Conservation (phyloP, 2,329 filamentous ascomycete genomes). For the Colletotrichum simmondsii region DNA sequence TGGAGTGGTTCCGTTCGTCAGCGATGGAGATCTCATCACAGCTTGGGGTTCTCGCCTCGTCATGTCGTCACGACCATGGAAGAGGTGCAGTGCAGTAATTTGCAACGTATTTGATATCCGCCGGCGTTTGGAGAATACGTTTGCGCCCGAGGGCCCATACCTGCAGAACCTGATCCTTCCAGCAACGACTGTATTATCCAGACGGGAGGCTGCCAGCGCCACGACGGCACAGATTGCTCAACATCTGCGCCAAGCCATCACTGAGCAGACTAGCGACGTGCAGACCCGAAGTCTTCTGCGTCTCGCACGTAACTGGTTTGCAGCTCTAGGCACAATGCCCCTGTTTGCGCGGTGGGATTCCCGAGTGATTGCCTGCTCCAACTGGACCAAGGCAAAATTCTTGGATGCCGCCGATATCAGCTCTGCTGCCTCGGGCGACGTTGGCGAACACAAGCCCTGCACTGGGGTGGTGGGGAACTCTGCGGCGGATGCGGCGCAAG, state of each 20-base stretch:
- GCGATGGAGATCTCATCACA: constrained; percentile 5
- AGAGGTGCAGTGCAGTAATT: background rate
- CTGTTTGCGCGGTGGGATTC: background rate
- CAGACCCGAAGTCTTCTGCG: background rate
- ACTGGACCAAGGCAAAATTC: constrained; percentile 1
- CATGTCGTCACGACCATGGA: background rate
- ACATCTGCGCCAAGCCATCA: background rate
- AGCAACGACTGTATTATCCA: background rate
- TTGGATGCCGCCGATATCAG: background rate
- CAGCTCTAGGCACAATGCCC: background rate
- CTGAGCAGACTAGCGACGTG: background rate
- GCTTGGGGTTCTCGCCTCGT: background rate
- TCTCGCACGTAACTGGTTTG: background rate
- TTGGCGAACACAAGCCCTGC: background rate
- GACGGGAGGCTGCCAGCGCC: background rate
- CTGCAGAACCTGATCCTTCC: background rate
- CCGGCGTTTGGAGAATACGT: background rate
- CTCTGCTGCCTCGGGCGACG: background rate
- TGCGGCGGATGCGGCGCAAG: background rate
- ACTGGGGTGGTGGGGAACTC: background rate
- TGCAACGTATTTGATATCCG: background rate
- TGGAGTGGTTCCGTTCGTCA: background rate
- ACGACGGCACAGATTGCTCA: background rate
- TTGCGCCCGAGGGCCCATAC: background rate
- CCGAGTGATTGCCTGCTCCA: background rate